These are phyloP conservation scores for Phlegmacium glaucopus DNA, from an alignment of 768 basidiomycete genomes.

Conservation along the genomic window DNA sequence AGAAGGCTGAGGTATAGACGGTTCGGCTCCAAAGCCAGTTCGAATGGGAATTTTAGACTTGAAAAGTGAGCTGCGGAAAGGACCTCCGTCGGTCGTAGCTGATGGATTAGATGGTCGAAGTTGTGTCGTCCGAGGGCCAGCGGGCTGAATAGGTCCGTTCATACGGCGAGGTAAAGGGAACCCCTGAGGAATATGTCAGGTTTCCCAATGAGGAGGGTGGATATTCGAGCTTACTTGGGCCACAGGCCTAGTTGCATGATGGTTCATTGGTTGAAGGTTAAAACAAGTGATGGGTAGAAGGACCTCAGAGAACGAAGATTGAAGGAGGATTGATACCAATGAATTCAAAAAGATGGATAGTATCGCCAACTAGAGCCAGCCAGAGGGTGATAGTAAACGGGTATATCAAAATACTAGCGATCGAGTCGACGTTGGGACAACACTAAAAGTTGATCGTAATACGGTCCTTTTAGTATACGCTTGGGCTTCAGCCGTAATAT, in stretches of 20 bases:
- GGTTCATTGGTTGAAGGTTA: no score
- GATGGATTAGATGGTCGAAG: background rate
- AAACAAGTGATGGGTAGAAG: no score
- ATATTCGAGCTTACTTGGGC: no score
- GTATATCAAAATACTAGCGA: no score
- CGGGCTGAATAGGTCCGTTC: no score
- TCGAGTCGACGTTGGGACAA: background rate
- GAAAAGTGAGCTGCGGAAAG: background rate
- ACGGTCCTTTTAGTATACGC: conserved; percentile 1
- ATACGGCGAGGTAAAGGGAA: no score
- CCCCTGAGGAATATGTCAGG: no score
- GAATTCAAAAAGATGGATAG: no score
- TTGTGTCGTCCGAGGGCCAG: background rate
- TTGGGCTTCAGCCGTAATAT: background rate
- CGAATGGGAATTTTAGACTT: conserved; percentile 7
- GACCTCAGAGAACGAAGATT: conserved; percentile 2
- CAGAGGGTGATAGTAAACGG: conserved; percentile 15
- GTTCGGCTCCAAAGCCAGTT: background rate
- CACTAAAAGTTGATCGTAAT: no score
- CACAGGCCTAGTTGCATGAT: no score
- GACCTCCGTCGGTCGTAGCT: background rate
- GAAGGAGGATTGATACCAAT: no score
- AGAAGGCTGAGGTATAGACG: background rate
- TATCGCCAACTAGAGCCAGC: conserved; percentile 20
- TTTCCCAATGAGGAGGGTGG: no score